Percentiles rank a stretch among this genome's conserved stretches.
These are phyloP conservation scores for Cryptosporidium muris DNA, from an alignment of 169 alveolate species.

Conservation along the genomic window DNA sequence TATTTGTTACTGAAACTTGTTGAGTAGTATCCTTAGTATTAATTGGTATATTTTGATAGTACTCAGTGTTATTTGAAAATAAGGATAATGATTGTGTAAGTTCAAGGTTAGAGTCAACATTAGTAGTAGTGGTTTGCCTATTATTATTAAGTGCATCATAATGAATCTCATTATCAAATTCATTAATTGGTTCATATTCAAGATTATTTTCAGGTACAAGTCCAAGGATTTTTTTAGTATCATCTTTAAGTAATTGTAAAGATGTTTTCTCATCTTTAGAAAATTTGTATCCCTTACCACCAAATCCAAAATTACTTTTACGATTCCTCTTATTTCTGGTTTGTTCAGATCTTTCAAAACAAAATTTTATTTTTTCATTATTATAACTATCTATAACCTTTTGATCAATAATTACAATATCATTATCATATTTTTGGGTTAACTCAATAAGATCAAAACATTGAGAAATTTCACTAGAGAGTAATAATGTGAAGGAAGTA, in stretches of 20 bases:
- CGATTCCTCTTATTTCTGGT: constrained; percentile 26
- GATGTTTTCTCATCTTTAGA: constrained; percentile 65
- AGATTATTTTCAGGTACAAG: constrained; percentile 49
- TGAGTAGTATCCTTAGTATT: background rate
- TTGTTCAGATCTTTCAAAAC: background rate
- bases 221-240: constrained; percentile 65
- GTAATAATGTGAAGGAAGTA: constrained; percentile 94
- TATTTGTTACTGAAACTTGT: background rate
- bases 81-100: background rate
- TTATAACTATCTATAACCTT: constrained; percentile 12
- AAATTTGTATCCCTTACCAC: constrained; percentile 64
- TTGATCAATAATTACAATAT: background rate
- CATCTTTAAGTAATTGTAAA: constrained; percentile 62
- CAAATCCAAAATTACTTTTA: constrained; percentile 53
- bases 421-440: constrained; percentile 10
- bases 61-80: background rate
- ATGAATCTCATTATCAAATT: background rate
- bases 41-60: background rate
- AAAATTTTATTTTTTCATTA: background rate
- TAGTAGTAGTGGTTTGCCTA: background rate
- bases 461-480: constrained; percentile 83
- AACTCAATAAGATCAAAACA: constrained; percentile 62
- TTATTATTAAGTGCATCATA: background rate
- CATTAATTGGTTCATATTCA: constrained; percentile 26
- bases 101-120: background rate